phyloP scores from a whole-genome alignment of 306 rosid species.

The Ochetophila trinervis region DNA sequence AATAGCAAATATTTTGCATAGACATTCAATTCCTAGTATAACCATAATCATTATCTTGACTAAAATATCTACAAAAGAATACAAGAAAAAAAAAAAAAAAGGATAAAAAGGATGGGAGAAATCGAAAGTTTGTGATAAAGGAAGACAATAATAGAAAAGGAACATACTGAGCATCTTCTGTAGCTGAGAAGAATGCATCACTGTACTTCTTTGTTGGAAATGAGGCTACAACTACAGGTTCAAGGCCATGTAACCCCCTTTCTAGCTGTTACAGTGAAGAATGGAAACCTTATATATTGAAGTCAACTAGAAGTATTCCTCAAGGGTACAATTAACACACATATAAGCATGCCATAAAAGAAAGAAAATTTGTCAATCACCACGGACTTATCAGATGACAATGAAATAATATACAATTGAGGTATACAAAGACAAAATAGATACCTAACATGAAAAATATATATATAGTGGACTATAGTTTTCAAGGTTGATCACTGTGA shows the following conservation, averaged over 20 bases:
- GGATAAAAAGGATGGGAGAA: not conserved
- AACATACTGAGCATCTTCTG: slow-evolving; percentile 84
- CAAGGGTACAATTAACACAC: slow-evolving; percentile 12
- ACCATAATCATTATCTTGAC: too few species aligned
- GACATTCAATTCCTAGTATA: too few species aligned
- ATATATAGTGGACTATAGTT: not conserved
- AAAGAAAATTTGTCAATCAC: not conserved
- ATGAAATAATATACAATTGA: too few species aligned
- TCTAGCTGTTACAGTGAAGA: slow-evolving; percentile 58
- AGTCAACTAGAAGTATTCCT: slow-evolving; percentile 16
- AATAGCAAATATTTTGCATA: too few species aligned
- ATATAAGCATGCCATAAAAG: slow-evolving; percentile 18
- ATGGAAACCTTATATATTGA: slow-evolving; percentile 21
- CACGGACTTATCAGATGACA: too few species aligned
- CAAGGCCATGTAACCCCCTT: slow-evolving; percentile 72
- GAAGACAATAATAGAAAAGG: slow-evolving; percentile 18
- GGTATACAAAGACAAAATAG: not conserved
- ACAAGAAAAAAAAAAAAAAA: too few species aligned
- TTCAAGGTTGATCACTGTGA: not conserved
- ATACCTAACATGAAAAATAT: not conserved
- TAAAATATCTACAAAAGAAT: not conserved
- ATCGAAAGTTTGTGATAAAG: not conserved
- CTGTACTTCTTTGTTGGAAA: slow-evolving; percentile 82
- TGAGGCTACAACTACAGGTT: slow-evolving; percentile 54
- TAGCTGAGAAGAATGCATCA: slow-evolving; percentile 65